A percentile compares a stretch with the other conserved stretches of the same genome.
Conservation (phyloP, 1,284 basidiomycete genomes). For the Ustilago tritici region DNA sequence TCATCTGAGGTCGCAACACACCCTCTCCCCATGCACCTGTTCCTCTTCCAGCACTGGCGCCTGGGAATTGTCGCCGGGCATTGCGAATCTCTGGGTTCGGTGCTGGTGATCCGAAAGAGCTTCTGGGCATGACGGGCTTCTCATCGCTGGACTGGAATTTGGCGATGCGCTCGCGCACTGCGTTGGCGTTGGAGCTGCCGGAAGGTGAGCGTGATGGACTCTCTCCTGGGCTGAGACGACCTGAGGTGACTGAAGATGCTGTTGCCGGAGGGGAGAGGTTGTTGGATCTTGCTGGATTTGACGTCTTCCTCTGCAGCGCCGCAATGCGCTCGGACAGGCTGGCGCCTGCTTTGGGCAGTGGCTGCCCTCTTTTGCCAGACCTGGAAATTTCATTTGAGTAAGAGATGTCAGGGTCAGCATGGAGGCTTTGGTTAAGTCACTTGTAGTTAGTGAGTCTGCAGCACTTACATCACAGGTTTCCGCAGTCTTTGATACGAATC, state of each 20-base stretch:
- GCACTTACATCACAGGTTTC: conserved; percentile 22
- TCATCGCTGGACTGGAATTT: conserved; percentile 59
- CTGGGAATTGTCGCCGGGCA: conserved; percentile 50
- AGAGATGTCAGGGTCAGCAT: background rate
- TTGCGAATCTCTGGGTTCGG: conserved; percentile 56
- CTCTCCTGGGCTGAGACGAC: conserved; percentile 45
- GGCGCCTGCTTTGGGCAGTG: conserved; percentile 48
- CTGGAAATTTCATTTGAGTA: conserved; percentile 1
- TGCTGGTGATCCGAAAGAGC: conserved; percentile 61
- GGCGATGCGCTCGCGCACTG: conserved; percentile 60
- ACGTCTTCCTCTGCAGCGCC: conserved; percentile 60
- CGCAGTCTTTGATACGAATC: no score
- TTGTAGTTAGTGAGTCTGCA: background rate
- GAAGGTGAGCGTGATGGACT: conserved; percentile 42
- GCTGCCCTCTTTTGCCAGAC: conserved; percentile 30
- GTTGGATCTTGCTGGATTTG: conserved; percentile 33
- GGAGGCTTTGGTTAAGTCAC: background rate
- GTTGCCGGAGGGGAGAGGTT: conserved; percentile 32
- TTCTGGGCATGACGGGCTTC: conserved; percentile 57
- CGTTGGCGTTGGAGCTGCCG: conserved; percentile 30
- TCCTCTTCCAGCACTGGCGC: conserved; percentile 46
- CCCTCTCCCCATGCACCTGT: conserved; percentile 59
- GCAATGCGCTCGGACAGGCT: conserved; percentile 63
- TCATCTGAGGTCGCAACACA: conserved; percentile 62
- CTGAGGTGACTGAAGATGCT: conserved; percentile 20